Base-by-base conservation (phyloP, 176 grass and related monocot species). In the Pharus latifolius region DNA sequence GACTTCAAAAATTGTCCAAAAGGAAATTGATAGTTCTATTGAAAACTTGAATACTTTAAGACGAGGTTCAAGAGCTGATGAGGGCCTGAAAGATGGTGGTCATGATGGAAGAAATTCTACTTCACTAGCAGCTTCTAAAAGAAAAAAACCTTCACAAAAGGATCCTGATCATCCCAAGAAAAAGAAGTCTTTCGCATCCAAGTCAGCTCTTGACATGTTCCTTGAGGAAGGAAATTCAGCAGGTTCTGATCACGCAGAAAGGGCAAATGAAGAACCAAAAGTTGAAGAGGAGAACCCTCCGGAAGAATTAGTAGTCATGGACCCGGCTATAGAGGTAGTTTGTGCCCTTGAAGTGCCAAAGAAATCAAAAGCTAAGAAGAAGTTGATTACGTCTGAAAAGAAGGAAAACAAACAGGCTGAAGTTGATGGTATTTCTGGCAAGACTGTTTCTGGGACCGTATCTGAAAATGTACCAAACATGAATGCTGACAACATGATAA, bases 261-360 rank as follows among this genome's bases (percentile, higher is more conserved):
- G 56, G 67, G 68, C 81, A 52, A 45, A 11, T 64, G 66, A 76
- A 72, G 78, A 66, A 11, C 49, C 16, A 5, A 84, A 82, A 55
- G 47, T 61, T 70, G 77, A 47, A 49, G 80, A 85, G 72, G 80
- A 63, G 60, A 63, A 16, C 43, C 37, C 6, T 63, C 74, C 45
- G n/a, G 37, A 16, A 27, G 63, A 80, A 72, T 49, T 58, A 45
- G 69, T 60, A 33, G 13, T 75, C 72, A 49, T 77, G 75, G 78
- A 88, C 17, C 57, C 35, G 12, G 82, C 32, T 37, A 51, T 56
- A 69, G 55, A 81, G 28, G 53, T 81, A 65, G 72, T 45, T 49
- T 74, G 54, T 2, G 84, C 63, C 29, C 77, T 78, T 59, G 78
- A 78, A 79, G 84, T 40, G 27, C 78, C 79, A 66, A 82, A 54